Base-by-base conservation (phyloP, 2,329 filamentous ascomycete genomes). In the Aspergillus sp. region DNA sequence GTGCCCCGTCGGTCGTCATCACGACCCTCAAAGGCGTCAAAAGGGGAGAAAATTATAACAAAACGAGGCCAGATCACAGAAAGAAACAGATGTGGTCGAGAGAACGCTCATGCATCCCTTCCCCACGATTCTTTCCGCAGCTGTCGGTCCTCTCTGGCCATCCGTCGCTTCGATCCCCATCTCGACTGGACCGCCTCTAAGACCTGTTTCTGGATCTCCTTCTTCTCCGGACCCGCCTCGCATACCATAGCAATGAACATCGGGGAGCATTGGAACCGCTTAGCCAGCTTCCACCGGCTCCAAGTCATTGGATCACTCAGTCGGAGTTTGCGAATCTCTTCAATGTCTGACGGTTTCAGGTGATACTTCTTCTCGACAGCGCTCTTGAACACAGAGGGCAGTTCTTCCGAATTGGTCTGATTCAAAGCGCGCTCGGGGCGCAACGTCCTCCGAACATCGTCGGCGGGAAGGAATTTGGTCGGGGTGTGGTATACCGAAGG, bases 401-500 rank as follows among this genome's bases (percentile, higher is more conserved):
- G 70, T 14, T 64, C 59, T 25, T 64, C 58, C 49, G 61, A 49
- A 32, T 59, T 60, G 11, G 59, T 42, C 29, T 52, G 47, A 42
- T 51, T 58, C 4, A 63, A 50, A 1, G 71, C 58, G 36, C 59
- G 57, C 47, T 71, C 59, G n/a, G 69, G 57, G 60, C 78, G 77
- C 25, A 84, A 67, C 40, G 67, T 63, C 56, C 77, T 72, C 51
- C 85, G 77, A 19, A 76, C 74, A 70, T 88, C 85, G 57, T 77
- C 73, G 49, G 75, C 66, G 4, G 85, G 85, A 6, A 88, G 76
- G 66, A 88, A 88, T 58, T 85, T 84, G 23, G 77, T 71, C 1
- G 85, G 85, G 1, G 85, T 88, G 65, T 86, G 81, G 63, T 84
- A 85, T 20, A 84, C 79, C 55, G 78, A 84, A 6, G 85, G 84